phyloP scores from a whole-genome alignment of 1,284 basidiomycete genomes.

The Sporisorium graminicola region DNA sequence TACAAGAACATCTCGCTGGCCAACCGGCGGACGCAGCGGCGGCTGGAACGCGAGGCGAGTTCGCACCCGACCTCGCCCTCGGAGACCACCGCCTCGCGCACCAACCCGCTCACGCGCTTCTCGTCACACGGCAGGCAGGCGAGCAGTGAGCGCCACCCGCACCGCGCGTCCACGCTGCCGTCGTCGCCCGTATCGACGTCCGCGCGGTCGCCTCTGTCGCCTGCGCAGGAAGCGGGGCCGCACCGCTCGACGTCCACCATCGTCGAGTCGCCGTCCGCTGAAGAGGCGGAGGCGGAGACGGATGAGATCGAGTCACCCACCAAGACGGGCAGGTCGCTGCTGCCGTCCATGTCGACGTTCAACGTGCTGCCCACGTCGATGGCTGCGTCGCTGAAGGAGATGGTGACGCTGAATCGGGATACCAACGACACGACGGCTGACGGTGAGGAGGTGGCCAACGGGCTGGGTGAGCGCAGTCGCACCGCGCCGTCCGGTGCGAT shows the following conservation, averaged over 20 bases:
- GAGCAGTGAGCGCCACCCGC: slow-evolving; percentile 12
- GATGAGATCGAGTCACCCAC: not conserved
- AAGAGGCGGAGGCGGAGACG: not conserved
- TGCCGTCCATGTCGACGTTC: slow-evolving; percentile 10
- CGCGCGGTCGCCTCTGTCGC: not conserved
- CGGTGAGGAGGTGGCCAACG: slow-evolving; percentile 22
- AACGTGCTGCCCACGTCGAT: slow-evolving; percentile 17
- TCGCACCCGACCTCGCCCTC: slow-evolving; percentile 5
- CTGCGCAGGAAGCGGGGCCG: not conserved
- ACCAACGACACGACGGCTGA: slow-evolving; percentile 39
- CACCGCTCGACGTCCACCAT: slow-evolving; percentile 10
- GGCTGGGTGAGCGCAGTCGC: not conserved
- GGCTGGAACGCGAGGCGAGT: slow-evolving; percentile 26
- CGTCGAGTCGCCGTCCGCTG: slow-evolving; percentile 9
- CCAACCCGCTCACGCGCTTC: slow-evolving; percentile 20
- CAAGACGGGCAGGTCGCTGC: not conserved
- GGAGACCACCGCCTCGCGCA: slow-evolving; percentile 1
- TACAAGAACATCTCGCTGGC: slow-evolving; percentile 53
- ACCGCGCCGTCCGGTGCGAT: slow-evolving; percentile 6
- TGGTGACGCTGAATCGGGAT: slow-evolving; percentile 15
- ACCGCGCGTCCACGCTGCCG: slow-evolving; percentile 18
- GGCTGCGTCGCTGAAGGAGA: slow-evolving; percentile 34
- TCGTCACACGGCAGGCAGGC: slow-evolving; percentile 15
- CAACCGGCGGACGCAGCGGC: slow-evolving; percentile 31
- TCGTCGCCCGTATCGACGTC: not conserved